A percentile compares a stretch with the other conserved stretches of the same genome.
Conservation (phyloP, 148 eudicot genomes). For the Diospyros lotus region DNA sequence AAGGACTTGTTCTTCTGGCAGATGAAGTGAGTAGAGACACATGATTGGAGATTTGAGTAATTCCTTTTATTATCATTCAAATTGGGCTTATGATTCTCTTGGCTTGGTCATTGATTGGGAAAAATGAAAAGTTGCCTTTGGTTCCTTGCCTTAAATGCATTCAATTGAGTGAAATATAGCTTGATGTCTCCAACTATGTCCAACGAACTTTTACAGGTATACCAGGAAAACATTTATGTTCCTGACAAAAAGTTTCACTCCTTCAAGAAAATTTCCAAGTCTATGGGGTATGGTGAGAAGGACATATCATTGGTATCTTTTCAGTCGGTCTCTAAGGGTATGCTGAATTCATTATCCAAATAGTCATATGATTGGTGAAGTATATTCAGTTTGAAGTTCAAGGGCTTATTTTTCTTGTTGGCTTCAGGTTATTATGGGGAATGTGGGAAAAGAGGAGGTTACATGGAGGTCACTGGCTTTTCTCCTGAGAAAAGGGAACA, state of each 20-base stretch:
- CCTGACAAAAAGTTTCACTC: constrained; percentile 89
- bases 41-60: constrained; percentile 10
- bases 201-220: constrained; percentile 50
- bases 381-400: constrained; percentile 9
- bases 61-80: background rate
- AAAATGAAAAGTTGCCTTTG: background rate
- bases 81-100: background rate
- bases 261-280: constrained; percentile 79
- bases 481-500: constrained; percentile 78
- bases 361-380: background rate
- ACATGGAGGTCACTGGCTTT: constrained; percentile 97
- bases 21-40: constrained; percentile 63
- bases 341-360: constrained; percentile 2
- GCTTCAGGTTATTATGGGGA: constrained; percentile 84
- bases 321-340: constrained; percentile 96
- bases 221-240: constrained; percentile 88
- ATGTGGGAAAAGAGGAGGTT: constrained; percentile 97
- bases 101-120: background rate
- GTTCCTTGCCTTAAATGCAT: background rate
- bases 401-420: constrained; percentile 8
- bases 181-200: background rate
- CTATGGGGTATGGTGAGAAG: constrained; percentile 82
- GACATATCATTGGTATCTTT: constrained; percentile 74
- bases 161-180: background rate
- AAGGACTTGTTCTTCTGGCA: constrained; percentile 89